Conservation (phyloP, 2,329 filamentous ascomycete genomes). For the Epichloe scottii region DNA sequence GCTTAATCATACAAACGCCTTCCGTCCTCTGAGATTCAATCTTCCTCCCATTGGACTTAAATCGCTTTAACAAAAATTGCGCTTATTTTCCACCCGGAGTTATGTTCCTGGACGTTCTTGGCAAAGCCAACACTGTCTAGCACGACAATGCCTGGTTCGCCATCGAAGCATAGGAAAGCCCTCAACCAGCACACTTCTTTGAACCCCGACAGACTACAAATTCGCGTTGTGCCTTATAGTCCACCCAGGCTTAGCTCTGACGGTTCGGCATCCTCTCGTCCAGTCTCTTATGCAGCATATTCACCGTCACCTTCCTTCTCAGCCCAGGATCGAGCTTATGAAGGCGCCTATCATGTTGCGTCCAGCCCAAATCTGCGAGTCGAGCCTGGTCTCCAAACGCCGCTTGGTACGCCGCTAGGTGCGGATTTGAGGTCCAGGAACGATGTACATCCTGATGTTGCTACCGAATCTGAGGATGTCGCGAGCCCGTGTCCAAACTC, state of each 20-base stretch:
- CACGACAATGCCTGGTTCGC: constrained; percentile 1
- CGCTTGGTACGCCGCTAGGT: background rate
- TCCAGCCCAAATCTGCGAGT: background rate
- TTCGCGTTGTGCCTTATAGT: constrained; percentile 27
- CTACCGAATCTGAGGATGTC: background rate
- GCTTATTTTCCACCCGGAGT: background rate
- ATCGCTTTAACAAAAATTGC: background rate
- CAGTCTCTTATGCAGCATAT: constrained; percentile 13
- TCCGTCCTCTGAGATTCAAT: background rate
- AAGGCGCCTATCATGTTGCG: background rate
- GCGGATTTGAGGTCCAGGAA: background rate
- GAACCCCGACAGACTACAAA: constrained; percentile 17
- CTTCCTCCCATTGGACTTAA: background rate
- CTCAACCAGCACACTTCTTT: constrained; percentile 1
- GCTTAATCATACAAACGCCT: background rate
- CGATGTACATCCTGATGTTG: background rate
- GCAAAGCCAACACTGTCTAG: constrained; percentile 1
- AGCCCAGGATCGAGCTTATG: background rate
- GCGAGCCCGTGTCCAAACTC: background rate
- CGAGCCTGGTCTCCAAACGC: background rate
- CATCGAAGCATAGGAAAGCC: background rate
- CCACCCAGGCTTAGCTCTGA: constrained; percentile 24
- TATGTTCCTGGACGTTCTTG: background rate
- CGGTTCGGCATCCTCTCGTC: constrained; percentile 14
- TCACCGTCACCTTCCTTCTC: background rate